Percentiles rank a stretch among this genome's conserved stretches.
Conservation (phyloP, 805 yeast species). For the Metschnikowia gruessii region DNA sequence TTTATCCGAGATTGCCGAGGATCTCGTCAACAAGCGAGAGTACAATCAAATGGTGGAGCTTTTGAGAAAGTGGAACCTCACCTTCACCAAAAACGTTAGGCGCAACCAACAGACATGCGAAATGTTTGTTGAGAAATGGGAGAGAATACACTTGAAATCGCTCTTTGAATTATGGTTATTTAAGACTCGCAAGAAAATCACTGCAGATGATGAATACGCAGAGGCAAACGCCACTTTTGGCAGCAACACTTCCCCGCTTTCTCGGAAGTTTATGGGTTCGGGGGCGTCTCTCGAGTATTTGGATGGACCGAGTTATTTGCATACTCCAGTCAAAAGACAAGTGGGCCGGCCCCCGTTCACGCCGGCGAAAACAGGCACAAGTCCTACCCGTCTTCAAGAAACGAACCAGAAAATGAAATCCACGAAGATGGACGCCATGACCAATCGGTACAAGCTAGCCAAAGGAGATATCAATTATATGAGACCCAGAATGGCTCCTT, state of each 20-base stretch:
- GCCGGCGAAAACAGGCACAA: slow-evolving; percentile 21
- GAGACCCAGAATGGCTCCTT: neutral
- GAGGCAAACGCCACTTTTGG: slow-evolving; percentile 23
- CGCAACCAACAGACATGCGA: slow-evolving; percentile 37
- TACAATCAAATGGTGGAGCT: slow-evolving; percentile 25
- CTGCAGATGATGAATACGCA: slow-evolving; percentile 10
- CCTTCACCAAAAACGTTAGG: slow-evolving; percentile 29
- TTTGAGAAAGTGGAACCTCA: slow-evolving; percentile 37
- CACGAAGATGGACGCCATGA: slow-evolving; percentile 34
- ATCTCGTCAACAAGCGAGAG: slow-evolving; percentile 28
- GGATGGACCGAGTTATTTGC: slow-evolving; percentile 24
- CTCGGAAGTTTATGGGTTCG: slow-evolving; percentile 20
- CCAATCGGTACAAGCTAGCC: slow-evolving; percentile 30
- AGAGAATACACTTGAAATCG: slow-evolving; percentile 24
- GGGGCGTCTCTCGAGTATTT: slow-evolving; percentile 11
- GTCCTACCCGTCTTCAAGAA: slow-evolving; percentile 37
- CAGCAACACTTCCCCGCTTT: slow-evolving; percentile 34
- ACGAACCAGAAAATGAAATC: slow-evolving; percentile 36
- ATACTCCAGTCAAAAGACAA: slow-evolving; percentile 36
- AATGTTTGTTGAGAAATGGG: slow-evolving; percentile 33
- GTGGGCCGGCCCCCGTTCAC: slow-evolving; percentile 21
- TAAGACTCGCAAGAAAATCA: slow-evolving; percentile 20
- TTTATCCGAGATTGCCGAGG: slow-evolving; percentile 32
- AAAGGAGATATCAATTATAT: neutral
- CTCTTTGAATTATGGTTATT: slow-evolving; percentile 40